Conservation (phyloP, 768 basidiomycete genomes). For the Fomitopsis serialis region DNA sequence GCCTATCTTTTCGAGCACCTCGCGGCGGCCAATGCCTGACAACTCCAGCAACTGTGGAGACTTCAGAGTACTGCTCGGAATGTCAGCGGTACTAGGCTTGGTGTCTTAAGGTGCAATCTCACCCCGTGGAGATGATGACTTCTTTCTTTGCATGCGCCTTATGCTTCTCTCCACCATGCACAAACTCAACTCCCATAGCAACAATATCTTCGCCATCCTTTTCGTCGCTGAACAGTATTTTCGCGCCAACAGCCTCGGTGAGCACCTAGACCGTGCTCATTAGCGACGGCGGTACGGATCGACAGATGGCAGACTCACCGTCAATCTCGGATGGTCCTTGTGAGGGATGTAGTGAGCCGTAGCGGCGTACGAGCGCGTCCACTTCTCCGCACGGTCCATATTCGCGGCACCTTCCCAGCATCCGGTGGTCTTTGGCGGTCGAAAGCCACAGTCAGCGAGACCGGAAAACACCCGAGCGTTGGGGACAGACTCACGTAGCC, state of each 20-base stretch:
- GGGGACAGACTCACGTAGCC: constrained; percentile 4
- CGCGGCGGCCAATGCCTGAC: constrained; percentile 40
- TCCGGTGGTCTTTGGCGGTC: background rate
- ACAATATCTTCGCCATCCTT: constrained; percentile 8
- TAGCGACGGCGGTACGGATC: constrained; percentile 2
- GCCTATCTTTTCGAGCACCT: constrained; percentile 26
- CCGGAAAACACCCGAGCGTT: background rate
- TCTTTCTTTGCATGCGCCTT: constrained; percentile 33
- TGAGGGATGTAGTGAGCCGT: constrained; percentile 1
- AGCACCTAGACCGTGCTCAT: constrained; percentile 18
- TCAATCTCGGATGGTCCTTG: background rate
- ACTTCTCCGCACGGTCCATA: constrained; percentile 13
- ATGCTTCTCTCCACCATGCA: constrained; percentile 18
- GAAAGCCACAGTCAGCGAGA: background rate
- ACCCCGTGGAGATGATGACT: constrained; percentile 36
- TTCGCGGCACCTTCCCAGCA: constrained; percentile 4
- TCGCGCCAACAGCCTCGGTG: constrained; percentile 15
- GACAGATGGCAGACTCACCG: background rate
- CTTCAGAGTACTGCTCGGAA: constrained; percentile 34
- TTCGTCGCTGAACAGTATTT: constrained; percentile 8
- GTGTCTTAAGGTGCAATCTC: background rate
- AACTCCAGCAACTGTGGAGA: constrained; percentile 44
- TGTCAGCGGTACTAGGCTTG: background rate
- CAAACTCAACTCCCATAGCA: constrained; percentile 35
- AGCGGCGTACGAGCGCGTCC: constrained; percentile 20